Evolutionary conservation across 352 stramenopile genomes (phyloP).

Genomic region (Phytophthora capsici): DNA sequence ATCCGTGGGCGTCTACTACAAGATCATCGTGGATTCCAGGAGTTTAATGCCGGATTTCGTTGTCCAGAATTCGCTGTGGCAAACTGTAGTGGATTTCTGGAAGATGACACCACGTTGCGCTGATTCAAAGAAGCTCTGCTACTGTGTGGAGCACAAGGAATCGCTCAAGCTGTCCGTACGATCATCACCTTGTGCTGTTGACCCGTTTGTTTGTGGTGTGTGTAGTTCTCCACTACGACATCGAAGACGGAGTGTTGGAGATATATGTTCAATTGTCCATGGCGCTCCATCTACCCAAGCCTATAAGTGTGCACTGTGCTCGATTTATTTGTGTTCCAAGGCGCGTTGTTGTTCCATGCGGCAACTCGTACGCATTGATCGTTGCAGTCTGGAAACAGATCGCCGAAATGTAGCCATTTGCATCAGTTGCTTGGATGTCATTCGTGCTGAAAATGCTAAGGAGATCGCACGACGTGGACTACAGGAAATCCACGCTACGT

Average conservation of each 20-base stretch:
- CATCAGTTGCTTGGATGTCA: slow-evolving; percentile 1
- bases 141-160: slow-evolving; percentile 18
- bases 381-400: background rate
- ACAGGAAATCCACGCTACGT: slow-evolving; percentile 11
- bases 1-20: slow-evolving; percentile 25
- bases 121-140: slow-evolving; percentile 27
- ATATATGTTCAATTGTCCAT: slow-evolving; percentile 10
- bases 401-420: slow-evolving; percentile 14
- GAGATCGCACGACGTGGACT: slow-evolving; percentile 20
- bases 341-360: slow-evolving; percentile 8
- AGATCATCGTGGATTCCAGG: slow-evolving; percentile 25
- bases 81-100: slow-evolving; percentile 15
- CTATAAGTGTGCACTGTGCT: slow-evolving; percentile 19
- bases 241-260: slow-evolving; percentile 13
- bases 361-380: slow-evolving; percentile 17
- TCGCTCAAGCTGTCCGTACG: slow-evolving; percentile 5
- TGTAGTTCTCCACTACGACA: slow-evolving; percentile 3
- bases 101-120: slow-evolving; percentile 18
- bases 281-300: background rate
- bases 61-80: slow-evolving; percentile 17
- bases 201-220: slow-evolving; percentile 17
- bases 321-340: slow-evolving; percentile 14
- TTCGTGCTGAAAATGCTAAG: slow-evolving; percentile 4
- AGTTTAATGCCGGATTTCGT: slow-evolving; percentile 15
- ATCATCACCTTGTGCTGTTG: background rate